Conservation (phyloP, 108 stramenopile species). For the Nitzschia inconspicua region DNA sequence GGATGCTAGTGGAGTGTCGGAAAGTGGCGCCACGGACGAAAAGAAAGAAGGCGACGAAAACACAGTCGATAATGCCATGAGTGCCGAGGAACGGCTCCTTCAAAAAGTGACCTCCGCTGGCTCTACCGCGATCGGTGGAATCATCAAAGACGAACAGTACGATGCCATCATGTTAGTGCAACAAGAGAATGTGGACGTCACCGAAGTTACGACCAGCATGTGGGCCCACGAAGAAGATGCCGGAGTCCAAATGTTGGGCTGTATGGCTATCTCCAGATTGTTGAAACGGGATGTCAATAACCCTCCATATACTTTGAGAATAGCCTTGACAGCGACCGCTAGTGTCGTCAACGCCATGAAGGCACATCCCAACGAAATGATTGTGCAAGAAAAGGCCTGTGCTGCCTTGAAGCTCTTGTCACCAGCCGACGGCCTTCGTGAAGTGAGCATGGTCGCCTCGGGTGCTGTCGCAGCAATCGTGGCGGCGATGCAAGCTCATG, state of each 20-base stretch:
- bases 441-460: constrained; percentile 81
- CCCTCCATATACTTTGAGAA: constrained; percentile 27
- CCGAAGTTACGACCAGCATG: constrained; percentile 74
- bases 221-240: constrained; percentile 90
- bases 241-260: constrained; percentile 86
- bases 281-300: constrained; percentile 12
- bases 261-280: constrained; percentile 52
- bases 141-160: constrained; percentile 78
- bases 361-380: constrained; percentile 82
- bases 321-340: constrained; percentile 67
- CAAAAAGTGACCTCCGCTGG: constrained; percentile 24
- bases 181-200: constrained; percentile 43
- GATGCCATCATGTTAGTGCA: constrained; percentile 90
- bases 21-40: too few species aligned
- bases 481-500: constrained; percentile 88
- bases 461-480: constrained; percentile 81
- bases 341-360: constrained; percentile 86
- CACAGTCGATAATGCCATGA: constrained; percentile 28
- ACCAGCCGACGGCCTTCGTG: constrained; percentile 58
- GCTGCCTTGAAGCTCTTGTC: constrained; percentile 53
- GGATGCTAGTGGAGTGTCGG: too few species aligned
- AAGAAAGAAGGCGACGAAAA: constrained; percentile 19
- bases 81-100: background rate
- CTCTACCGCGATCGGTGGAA: too few species aligned
- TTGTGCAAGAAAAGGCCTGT: constrained; percentile 84